phyloP scores from a whole-genome alignment of 164 flowering plant genomes.

The Stephania japonica region DNA sequence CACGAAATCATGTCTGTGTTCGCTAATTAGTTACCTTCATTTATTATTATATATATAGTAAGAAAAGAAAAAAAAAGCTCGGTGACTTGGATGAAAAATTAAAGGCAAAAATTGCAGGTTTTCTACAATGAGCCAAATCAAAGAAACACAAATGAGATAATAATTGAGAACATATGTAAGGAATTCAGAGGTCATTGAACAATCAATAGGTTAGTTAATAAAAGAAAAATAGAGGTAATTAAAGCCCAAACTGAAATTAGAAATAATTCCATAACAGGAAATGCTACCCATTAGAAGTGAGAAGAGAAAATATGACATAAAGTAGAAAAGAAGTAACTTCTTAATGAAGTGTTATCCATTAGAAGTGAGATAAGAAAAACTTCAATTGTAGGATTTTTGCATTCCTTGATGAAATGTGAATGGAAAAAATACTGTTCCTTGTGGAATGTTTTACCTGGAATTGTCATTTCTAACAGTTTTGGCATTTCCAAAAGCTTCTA shows the following conservation, averaged over 20 bases:
- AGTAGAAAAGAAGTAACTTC: neutral
- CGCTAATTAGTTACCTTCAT: too few relatives aligned
- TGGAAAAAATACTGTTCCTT: neutral
- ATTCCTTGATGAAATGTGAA: neutral
- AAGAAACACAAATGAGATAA: too few relatives aligned
- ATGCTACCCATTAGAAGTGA: too few relatives aligned
- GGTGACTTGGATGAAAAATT: neutral
- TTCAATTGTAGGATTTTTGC: neutral
- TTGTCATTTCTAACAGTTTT: slow-evolving; percentile 80
- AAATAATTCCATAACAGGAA: neutral
- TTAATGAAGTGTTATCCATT: too few relatives aligned
- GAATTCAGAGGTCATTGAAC: neutral
- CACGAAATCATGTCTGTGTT: neutral
- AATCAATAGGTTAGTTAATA: neutral
- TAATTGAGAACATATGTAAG: neutral
- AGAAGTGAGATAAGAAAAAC: neutral
- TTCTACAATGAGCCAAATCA: neutral
- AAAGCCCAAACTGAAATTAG: neutral
- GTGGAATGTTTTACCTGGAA: slow-evolving; percentile 52
- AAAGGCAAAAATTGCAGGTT: neutral
- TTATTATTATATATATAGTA: neutral
- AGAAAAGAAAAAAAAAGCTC: neutral
- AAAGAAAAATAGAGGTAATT: neutral
- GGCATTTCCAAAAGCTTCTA: slow-evolving; percentile 93
- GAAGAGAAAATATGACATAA: too few relatives aligned